Evolutionary conservation across 179 eudicot species (phyloP).

Genomic region (Gypsophila paniculata): DNA sequence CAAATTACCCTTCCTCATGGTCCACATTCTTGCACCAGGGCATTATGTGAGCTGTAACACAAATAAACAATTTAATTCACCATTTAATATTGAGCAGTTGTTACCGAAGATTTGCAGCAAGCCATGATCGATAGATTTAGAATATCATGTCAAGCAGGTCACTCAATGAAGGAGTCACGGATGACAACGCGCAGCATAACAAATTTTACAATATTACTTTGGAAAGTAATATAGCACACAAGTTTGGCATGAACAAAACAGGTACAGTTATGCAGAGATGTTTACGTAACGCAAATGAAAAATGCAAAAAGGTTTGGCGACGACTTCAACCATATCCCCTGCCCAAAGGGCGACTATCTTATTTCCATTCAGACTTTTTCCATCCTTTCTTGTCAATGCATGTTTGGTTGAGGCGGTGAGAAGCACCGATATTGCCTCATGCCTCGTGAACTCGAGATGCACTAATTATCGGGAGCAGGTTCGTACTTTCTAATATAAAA

Average conservation of each 20-base stretch:
- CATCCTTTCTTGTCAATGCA: not conserved
- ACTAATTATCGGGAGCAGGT: too few relatives aligned
- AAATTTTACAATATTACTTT: not conserved
- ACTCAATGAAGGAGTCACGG: constrained; percentile 8
- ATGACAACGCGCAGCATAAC: constrained; percentile 9
- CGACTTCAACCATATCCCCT: not conserved
- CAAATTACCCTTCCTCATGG: constrained; percentile 66
- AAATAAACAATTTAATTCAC: constrained; percentile 51
- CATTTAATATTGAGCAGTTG: constrained; percentile 26
- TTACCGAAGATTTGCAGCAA: constrained; percentile 21
- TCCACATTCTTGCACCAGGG: constrained; percentile 81
- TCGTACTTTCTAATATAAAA: too few relatives aligned
- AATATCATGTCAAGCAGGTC: constrained; percentile 12
- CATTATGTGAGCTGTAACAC: constrained; percentile 71
- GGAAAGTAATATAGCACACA: not conserved
- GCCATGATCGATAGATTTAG: constrained; percentile 27
- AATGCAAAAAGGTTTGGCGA: not conserved
- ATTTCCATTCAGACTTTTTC: too few relatives aligned
- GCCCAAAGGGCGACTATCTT: not conserved
- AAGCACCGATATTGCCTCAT: too few relatives aligned
- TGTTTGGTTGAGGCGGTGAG: not conserved
- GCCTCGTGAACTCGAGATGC: too few relatives aligned
- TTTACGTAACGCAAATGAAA: not conserved
- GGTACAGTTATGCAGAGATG: not conserved
- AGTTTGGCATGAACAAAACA: not conserved